A percentile compares a stretch with the other conserved stretches of the same genome.
Conservation (phyloP, 495 filamentous ascomycete genomes). For the Melanomma pulvis-pyrius region DNA sequence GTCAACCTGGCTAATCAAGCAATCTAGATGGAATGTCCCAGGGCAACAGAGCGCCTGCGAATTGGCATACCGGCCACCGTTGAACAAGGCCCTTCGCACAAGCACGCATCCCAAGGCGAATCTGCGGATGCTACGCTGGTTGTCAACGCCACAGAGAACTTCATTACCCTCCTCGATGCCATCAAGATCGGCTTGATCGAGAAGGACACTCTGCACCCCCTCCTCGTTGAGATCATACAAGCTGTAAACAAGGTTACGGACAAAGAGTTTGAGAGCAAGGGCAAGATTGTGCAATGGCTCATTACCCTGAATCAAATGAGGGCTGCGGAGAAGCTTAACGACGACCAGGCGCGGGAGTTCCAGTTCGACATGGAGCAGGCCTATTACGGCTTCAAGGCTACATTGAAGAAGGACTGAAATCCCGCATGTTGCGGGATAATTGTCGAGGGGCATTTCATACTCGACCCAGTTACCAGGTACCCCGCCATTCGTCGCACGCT, state of each 20-base stretch:
- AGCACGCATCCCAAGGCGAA: conserved; percentile 47
- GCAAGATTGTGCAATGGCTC: conserved; percentile 97
- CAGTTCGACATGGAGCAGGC: conserved; percentile 86
- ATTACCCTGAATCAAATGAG: conserved; percentile 97
- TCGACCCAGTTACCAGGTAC: background rate
- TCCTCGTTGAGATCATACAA: conserved; percentile 92
- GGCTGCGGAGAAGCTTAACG: conserved; percentile 84
- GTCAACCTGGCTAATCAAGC: conserved; percentile 1
- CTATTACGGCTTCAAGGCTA: conserved; percentile 87
- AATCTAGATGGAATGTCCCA: conserved; percentile 83
- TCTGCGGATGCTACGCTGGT: conserved; percentile 71
- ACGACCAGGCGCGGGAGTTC: conserved; percentile 85
- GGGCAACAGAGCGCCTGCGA: conserved; percentile 87
- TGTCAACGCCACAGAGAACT: conserved; percentile 88
- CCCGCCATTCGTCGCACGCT: background rate
- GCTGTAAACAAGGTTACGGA: conserved; percentile 95
- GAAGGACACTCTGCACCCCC: conserved; percentile 92
- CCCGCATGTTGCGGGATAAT: too few relatives aligned
- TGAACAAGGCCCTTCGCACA: conserved; percentile 53
- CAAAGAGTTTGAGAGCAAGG: conserved; percentile 86
- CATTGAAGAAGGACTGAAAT: conserved; percentile 50
- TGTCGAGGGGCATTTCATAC: too few relatives aligned
- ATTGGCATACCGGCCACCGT: conserved; percentile 78
- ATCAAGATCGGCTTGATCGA: conserved; percentile 83
- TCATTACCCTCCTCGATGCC: conserved; percentile 97